Percentiles rank a stretch among this genome's conserved stretches.
Evolutionary conservation across 768 basidiomycete genomes (phyloP).

Genomic region (Suillus paluster): DNA sequence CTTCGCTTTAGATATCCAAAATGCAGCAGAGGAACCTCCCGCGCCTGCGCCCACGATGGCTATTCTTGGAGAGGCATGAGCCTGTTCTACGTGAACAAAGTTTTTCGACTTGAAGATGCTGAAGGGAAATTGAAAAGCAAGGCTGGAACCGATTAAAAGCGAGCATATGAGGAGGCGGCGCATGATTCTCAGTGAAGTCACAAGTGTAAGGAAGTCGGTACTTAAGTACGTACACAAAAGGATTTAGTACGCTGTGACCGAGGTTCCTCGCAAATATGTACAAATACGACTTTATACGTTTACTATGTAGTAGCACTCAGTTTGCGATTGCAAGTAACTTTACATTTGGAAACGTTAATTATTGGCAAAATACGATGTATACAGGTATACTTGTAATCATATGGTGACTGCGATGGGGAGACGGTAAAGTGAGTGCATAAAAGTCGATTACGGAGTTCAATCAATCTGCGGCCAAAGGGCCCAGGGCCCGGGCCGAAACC

Average conservation of each 20-base stretch:
- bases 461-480: too few relatives aligned
- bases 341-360: too few relatives aligned
- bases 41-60: conserved; percentile 94
- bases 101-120: conserved; percentile 49
- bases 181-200: not conserved
- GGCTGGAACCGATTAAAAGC: conserved; percentile 26
- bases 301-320: too few relatives aligned
- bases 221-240: too few relatives aligned
- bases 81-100: conserved; percentile 21
- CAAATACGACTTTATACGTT: not conserved
- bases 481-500: conserved; percentile 2
- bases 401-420: too few relatives aligned
- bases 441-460: too few relatives aligned
- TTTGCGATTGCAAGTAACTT: too few relatives aligned
- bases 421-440: too few relatives aligned
- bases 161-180: conserved; percentile 19
- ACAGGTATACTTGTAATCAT: too few relatives aligned
- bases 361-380: too few relatives aligned
- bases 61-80: conserved; percentile 52
- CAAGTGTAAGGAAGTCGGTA: not conserved
- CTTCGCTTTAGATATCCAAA: conserved; percentile 82
- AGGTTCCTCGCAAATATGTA: not conserved
- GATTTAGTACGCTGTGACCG: not conserved
- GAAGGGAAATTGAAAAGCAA: conserved; percentile 55
- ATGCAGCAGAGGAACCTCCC: conserved; percentile 81